These are phyloP conservation scores for Hapsidospora chrysogenum DNA, from an alignment of 495 filamentous ascomycete genomes.

Conservation along the genomic window DNA sequence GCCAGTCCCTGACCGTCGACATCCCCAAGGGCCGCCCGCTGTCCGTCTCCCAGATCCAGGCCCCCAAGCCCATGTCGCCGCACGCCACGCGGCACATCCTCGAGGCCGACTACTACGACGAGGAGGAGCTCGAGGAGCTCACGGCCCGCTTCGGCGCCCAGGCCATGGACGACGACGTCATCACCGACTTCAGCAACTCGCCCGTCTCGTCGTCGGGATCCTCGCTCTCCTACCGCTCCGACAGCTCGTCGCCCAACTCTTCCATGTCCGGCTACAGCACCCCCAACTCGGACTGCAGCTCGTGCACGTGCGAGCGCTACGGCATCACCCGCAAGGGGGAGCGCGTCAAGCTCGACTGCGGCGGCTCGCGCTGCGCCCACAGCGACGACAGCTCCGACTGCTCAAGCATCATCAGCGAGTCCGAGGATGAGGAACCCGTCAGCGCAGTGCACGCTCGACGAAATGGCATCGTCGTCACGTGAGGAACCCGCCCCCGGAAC, in stretches of 20 bases:
- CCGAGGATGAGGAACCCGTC: conserved; percentile 43
- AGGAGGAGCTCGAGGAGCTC: conserved; percentile 51
- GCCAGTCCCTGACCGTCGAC: conserved; percentile 28
- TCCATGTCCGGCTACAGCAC: conserved; percentile 57
- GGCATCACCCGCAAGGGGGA: conserved; percentile 87
- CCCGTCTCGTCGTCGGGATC: conserved; percentile 61
- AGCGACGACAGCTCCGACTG: conserved; percentile 38
- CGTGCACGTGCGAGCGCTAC: conserved; percentile 85
- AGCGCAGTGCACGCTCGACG: conserved; percentile 39
- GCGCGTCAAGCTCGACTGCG: conserved; percentile 87
- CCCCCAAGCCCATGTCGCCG: conserved; percentile 78
- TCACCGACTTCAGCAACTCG: conserved; percentile 35
- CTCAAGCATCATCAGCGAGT: conserved; percentile 8
- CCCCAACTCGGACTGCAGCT: conserved; percentile 29
- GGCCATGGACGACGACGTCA: conserved; percentile 48
- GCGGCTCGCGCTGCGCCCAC: conserved; percentile 71
- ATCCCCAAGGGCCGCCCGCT: conserved; percentile 76
- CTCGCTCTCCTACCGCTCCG: conserved; percentile 59
- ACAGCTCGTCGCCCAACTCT: conserved; percentile 52
- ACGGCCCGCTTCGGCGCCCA: conserved; percentile 54
- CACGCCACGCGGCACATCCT: conserved; percentile 73
- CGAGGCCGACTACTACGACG: conserved; percentile 53
- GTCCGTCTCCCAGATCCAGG: conserved; percentile 74
- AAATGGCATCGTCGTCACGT: conserved; percentile 61
- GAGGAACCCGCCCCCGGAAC: conserved; percentile 10